phyloP scores from a whole-genome alignment of 2,329 filamentous ascomycete species.

The Paraconiothyrium sp. region DNA sequence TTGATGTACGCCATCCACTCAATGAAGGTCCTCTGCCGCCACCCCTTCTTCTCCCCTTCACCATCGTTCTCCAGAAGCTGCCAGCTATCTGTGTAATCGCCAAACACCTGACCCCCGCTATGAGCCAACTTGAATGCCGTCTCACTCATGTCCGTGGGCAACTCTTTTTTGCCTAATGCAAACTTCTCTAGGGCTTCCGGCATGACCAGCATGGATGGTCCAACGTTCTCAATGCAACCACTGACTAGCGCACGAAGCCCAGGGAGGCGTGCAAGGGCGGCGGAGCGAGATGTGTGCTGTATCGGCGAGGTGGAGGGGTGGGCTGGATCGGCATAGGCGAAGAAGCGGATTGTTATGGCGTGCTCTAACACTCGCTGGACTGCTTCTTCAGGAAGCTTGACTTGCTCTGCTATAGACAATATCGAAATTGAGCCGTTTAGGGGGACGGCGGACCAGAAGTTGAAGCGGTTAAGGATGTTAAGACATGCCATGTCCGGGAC shows the following conservation, averaged over 20 bases:
- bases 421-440: conserved; percentile 56
- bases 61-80: conserved; percentile 46
- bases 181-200: conserved; percentile 39
- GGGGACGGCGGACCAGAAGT: conserved; percentile 63
- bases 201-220: conserved; percentile 40
- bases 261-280: conserved; percentile 35
- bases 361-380: conserved; percentile 46
- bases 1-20: conserved; percentile 47
- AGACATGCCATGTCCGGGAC: conserved; percentile 57
- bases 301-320: conserved; percentile 25
- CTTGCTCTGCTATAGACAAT: conserved; percentile 38
- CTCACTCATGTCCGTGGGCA: conserved; percentile 35
- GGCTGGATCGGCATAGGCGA: conserved; percentile 34
- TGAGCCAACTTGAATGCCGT: conserved; percentile 43
- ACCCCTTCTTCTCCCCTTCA: conserved; percentile 40
- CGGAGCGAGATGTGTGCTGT: conserved; percentile 41
- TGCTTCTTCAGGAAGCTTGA: conserved; percentile 37
- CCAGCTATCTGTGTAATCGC: conserved; percentile 35
- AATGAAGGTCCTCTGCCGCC: conserved; percentile 41
- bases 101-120: conserved; percentile 34
- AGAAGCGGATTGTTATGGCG: conserved; percentile 48
- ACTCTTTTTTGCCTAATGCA: conserved; percentile 33
- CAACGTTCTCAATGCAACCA: conserved; percentile 36
- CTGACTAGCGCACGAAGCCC: conserved; percentile 39
- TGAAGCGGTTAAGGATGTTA: conserved; percentile 62